Evolutionary conservation across 495 filamentous ascomycete species (phyloP).

Genomic region (Neurospora tetrasperma): DNA sequence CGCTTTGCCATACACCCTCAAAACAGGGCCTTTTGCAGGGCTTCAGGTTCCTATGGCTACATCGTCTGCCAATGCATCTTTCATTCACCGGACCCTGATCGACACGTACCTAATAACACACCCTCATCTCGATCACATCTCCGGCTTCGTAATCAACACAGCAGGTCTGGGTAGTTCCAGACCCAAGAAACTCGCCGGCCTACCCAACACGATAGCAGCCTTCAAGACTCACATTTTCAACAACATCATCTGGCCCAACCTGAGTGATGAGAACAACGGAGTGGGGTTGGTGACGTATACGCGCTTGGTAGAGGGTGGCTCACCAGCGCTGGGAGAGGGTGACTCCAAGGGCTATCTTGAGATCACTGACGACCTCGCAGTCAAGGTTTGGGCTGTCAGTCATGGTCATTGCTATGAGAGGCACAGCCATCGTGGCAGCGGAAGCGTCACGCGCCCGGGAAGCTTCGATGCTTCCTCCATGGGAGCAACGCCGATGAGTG

Average conservation of each 20-base stretch:
- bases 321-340: slow-evolving; percentile 65
- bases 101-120: slow-evolving; percentile 88
- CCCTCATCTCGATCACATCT: slow-evolving; percentile 87
- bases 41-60: slow-evolving; percentile 51
- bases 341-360: slow-evolving; percentile 72
- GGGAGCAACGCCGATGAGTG: not conserved
- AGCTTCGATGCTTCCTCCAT: slow-evolving; percentile 25
- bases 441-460: slow-evolving; percentile 27
- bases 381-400: slow-evolving; percentile 69
- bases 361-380: slow-evolving; percentile 67
- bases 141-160: slow-evolving; percentile 86
- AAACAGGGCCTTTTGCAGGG: slow-evolving; percentile 59
- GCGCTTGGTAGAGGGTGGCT: slow-evolving; percentile 78
- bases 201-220: slow-evolving; percentile 76
- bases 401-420: slow-evolving; percentile 79
- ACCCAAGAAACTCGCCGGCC: slow-evolving; percentile 73
- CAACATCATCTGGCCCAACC: slow-evolving; percentile 93
- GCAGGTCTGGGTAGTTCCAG: slow-evolving; percentile 63
- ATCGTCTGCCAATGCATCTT: slow-evolving; percentile 64
- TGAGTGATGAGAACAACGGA: slow-evolving; percentile 92
- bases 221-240: slow-evolving; percentile 95
- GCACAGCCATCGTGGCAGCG: slow-evolving; percentile 51
- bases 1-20: slow-evolving; percentile 27
- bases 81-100: slow-evolving; percentile 67
- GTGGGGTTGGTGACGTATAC: slow-evolving; percentile 87